These are phyloP conservation scores for Fistulifera pelliculosa DNA, from an alignment of 108 stramenopile genomes.

Conservation along the genomic window DNA sequence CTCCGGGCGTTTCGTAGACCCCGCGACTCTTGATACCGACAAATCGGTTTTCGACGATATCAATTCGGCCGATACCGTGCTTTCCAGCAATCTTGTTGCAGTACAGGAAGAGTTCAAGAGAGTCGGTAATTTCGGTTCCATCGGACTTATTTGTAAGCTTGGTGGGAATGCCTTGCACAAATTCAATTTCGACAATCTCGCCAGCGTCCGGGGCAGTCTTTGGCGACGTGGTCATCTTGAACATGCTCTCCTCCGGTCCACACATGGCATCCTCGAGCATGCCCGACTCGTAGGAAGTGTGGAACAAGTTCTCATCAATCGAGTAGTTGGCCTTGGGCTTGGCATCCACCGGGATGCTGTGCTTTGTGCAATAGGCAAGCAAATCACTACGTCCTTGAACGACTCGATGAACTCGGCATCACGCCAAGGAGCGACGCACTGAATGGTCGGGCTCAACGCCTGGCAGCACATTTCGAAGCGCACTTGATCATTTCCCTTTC, in stretches of 20 bases:
- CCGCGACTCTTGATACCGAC: constrained; percentile 99
- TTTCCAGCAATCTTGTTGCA: constrained; percentile 95
- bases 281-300: constrained; percentile 96
- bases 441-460: constrained; percentile 89
- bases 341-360: constrained; percentile 93
- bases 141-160: constrained; percentile 89
- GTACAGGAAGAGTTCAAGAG: constrained; percentile 92
- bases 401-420: constrained; percentile 92
- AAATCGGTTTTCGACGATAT: constrained; percentile 99
- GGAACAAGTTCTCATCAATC: constrained; percentile 97
- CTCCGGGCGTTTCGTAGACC: constrained; percentile 98
- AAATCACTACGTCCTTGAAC: constrained; percentile 93
- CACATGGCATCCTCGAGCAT: constrained; percentile 86
- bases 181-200: constrained; percentile 78
- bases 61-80: constrained; percentile 96
- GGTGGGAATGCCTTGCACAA: constrained; percentile 88
- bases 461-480: constrained; percentile 99
- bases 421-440: constrained; percentile 96
- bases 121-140: constrained; percentile 82
- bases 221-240: constrained; percentile 90
- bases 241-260: constrained; percentile 82
- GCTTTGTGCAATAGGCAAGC: constrained; percentile 92
- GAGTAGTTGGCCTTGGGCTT: constrained; percentile 95
- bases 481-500: constrained; percentile 99
- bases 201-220: constrained; percentile 81